Conservation (phyloP, 2,329 filamentous ascomycete genomes). For the Stemphylium vesicarium region DNA sequence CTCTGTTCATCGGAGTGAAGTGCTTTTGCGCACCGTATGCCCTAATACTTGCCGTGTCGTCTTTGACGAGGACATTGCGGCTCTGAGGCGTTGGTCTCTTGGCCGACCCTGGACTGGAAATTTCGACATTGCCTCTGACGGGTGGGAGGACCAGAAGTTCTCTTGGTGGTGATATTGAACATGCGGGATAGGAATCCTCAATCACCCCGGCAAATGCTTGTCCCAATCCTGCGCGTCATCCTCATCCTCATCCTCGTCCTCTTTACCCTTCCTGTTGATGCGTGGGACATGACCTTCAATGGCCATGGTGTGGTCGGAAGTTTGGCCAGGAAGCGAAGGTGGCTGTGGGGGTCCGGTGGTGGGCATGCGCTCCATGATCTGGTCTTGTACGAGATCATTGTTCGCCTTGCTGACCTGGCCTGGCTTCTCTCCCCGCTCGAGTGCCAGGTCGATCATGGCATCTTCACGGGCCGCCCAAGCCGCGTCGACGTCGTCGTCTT, state of each 20-base stretch:
- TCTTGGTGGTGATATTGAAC: neutral
- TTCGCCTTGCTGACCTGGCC: slow-evolving; percentile 39
- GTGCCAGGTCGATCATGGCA: slow-evolving; percentile 49
- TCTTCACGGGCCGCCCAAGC: slow-evolving; percentile 45
- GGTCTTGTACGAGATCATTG: slow-evolving; percentile 39
- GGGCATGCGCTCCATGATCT: slow-evolving; percentile 39
- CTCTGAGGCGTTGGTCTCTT: too few relatives aligned
- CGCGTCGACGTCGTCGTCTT: slow-evolving; percentile 39
- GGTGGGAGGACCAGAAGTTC: neutral
- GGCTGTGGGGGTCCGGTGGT: slow-evolving; percentile 32
- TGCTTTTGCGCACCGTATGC: too few relatives aligned
- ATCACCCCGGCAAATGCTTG: slow-evolving; percentile 38
- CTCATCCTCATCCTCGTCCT: slow-evolving; percentile 30
- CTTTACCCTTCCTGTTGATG: slow-evolving; percentile 20
- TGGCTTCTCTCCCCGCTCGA: slow-evolving; percentile 54
- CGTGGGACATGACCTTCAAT: slow-evolving; percentile 49
- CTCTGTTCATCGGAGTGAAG: too few relatives aligned
- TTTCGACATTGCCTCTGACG: too few relatives aligned
- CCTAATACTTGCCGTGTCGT: too few relatives aligned
- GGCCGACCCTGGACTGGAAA: too few relatives aligned
- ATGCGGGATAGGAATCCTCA: neutral
- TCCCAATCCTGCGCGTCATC: slow-evolving; percentile 45
- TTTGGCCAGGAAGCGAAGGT: slow-evolving; percentile 29
- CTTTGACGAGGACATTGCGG: too few relatives aligned
- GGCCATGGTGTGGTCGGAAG: slow-evolving; percentile 38